These are phyloP conservation scores for Byssochlamys sp. DNA, from an alignment of 2,329 filamentous ascomycete genomes.

Conservation along the genomic window DNA sequence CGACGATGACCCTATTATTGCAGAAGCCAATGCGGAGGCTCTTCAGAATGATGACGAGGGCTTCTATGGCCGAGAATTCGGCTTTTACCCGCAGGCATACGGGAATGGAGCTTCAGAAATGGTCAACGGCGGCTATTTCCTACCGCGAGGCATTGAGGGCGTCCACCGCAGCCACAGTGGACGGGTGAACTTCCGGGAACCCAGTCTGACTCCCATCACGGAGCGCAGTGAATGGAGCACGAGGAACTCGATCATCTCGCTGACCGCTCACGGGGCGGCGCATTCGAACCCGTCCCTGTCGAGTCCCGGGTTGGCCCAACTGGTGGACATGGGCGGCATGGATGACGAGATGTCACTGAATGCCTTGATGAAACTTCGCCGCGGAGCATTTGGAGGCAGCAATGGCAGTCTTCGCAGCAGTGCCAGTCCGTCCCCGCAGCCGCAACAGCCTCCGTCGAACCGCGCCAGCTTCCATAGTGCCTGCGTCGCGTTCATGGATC, in stretches of 20 bases:
- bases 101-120: constrained; percentile 48
- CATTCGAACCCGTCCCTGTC: constrained; percentile 46
- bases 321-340: constrained; percentile 53
- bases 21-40: constrained; percentile 86
- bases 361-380: constrained; percentile 61
- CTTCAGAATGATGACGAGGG: constrained; percentile 86
- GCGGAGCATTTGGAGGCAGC: constrained; percentile 70
- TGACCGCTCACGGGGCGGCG: constrained; percentile 45
- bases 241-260: constrained; percentile 76
- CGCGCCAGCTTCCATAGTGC: constrained; percentile 26
- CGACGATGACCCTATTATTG: constrained; percentile 84
- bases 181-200: constrained; percentile 65
- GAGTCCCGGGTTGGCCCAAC: constrained; percentile 66
- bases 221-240: constrained; percentile 94
- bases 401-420: constrained; percentile 59
- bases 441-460: constrained; percentile 19
- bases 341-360: constrained; percentile 66
- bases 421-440: constrained; percentile 34
- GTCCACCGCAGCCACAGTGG: constrained; percentile 61
- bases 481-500: constrained; percentile 23
- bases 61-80: constrained; percentile 93
- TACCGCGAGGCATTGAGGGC: constrained; percentile 57
- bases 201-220: constrained; percentile 90
- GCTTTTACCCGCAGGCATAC: constrained; percentile 66
- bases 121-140: constrained; percentile 81